phyloP scores from a whole-genome alignment of 2,329 filamentous ascomycete species.

The Hirsutella rhossiliensis region DNA sequence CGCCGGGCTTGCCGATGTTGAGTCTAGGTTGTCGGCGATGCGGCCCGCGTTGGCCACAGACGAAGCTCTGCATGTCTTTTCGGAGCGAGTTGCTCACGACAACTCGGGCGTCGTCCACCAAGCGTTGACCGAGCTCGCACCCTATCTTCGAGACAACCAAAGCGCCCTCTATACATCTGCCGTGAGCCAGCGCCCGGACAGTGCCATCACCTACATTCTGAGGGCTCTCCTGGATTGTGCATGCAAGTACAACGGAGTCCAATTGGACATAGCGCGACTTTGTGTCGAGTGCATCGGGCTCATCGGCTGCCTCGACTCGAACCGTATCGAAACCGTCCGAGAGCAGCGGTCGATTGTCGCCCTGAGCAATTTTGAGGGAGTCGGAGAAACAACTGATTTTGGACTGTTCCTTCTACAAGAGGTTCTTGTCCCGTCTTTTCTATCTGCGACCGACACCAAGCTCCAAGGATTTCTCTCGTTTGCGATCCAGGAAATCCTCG shows the following conservation, averaged over 20 bases:
- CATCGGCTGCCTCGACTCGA: constrained; percentile 85
- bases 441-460: constrained; percentile 78
- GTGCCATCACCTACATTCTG: constrained; percentile 57
- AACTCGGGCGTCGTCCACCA: constrained; percentile 77
- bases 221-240: constrained; percentile 77
- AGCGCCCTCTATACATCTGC: constrained; percentile 67
- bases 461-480: constrained; percentile 88
- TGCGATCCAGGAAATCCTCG: constrained; percentile 84
- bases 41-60: constrained; percentile 37
- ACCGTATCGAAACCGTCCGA: constrained; percentile 68
- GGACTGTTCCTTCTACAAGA: constrained; percentile 75
- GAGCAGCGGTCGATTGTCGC: constrained; percentile 78
- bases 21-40: constrained; percentile 50
- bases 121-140: constrained; percentile 64
- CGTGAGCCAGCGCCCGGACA: constrained; percentile 72
- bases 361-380: constrained; percentile 70
- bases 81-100: constrained; percentile 65
- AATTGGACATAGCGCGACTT: constrained; percentile 55
- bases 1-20: constrained; percentile 54
- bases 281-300: constrained; percentile 77
- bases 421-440: constrained; percentile 80
- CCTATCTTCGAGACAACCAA: constrained; percentile 63
- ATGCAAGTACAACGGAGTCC: constrained; percentile 61
- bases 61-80: constrained; percentile 58
- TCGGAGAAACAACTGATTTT: constrained; percentile 74